These are phyloP conservation scores for Oryza longistaminata DNA, from an alignment of 176 grass and related monocot species.

Conservation along the genomic window DNA sequence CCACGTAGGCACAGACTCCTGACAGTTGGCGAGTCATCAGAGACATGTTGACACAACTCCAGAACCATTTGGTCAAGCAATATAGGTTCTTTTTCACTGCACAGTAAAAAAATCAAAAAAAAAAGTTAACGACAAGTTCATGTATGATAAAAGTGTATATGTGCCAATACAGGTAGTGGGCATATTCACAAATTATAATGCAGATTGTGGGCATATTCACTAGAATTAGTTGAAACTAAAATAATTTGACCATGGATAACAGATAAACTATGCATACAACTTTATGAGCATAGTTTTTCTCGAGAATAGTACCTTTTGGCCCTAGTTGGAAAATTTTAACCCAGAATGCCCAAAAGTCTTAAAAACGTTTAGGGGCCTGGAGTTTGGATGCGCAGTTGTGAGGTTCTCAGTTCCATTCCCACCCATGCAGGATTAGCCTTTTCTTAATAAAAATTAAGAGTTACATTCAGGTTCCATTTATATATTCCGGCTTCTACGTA, in stretches of 20 bases:
- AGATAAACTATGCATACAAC: not conserved
- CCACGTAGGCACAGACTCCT: constrained; percentile 86
- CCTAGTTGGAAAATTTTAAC: not conserved
- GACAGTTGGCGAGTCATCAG: constrained; percentile 87
- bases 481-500: no score
- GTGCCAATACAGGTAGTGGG: not conserved
- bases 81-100: constrained; percentile 70
- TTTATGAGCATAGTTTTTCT: not conserved
- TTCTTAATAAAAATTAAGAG: no score
- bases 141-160: constrained; percentile 21
- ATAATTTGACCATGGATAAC: not conserved
- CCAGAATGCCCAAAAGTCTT: not conserved
- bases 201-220: constrained; percentile 10
- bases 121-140: constrained; percentile 15
- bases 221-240: constrained; percentile 20
- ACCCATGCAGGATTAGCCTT: not conserved
- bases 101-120: constrained; percentile 39
- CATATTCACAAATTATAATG: constrained; percentile 1
- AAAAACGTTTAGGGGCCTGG: not conserved
- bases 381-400: not conserved
- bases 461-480: no score
- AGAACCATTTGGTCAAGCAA: constrained; percentile 90
- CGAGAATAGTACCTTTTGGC: constrained; percentile 1
- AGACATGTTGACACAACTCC: constrained; percentile 90
- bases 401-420: not conserved